phyloP scores from a whole-genome alignment of 768 basidiomycete species.

The Nevesoporus exiguus region DNA sequence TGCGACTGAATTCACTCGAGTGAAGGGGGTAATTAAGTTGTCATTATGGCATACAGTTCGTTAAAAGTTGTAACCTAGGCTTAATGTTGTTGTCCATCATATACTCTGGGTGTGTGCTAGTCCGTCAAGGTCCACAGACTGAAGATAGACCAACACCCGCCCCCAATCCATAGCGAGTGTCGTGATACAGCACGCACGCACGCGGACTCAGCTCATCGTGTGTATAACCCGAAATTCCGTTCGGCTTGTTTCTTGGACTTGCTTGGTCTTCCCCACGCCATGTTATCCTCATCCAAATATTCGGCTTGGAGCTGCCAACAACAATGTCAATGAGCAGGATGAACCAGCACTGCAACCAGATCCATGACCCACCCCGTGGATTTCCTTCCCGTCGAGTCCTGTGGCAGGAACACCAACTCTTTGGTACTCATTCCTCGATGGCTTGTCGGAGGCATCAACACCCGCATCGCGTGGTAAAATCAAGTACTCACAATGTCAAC shows the following conservation, averaged over 20 bases:
- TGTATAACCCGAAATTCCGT: not conserved
- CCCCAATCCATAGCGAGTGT: not conserved
- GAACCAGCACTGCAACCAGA: not conserved
- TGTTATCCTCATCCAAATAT: constrained; percentile 27
- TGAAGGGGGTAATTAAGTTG: not conserved
- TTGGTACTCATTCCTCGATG: constrained; percentile 16
- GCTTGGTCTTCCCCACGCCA: constrained; percentile 23
- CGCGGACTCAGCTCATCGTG: not conserved
- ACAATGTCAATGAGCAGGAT: not conserved
- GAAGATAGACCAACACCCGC: not conserved
- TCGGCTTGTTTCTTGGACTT: constrained; percentile 8
- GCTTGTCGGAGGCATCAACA: constrained; percentile 4
- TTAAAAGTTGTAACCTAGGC: not conserved
- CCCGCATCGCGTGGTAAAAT: not conserved
- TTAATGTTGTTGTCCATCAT: not conserved
- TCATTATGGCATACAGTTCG: not conserved
- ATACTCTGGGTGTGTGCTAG: not conserved
- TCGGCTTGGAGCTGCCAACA: constrained; percentile 19
- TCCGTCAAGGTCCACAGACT: not conserved
- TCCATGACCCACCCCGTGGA: constrained; percentile 17
- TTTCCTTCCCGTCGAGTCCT: constrained; percentile 17
- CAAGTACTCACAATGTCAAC: constrained; percentile 10
- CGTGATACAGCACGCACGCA: not conserved
- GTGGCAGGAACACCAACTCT: constrained; percentile 9
- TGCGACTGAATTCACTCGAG: no score